Base-by-base conservation (phyloP, 2,329 filamentous ascomycete species). In the Fusarium foetens region DNA sequence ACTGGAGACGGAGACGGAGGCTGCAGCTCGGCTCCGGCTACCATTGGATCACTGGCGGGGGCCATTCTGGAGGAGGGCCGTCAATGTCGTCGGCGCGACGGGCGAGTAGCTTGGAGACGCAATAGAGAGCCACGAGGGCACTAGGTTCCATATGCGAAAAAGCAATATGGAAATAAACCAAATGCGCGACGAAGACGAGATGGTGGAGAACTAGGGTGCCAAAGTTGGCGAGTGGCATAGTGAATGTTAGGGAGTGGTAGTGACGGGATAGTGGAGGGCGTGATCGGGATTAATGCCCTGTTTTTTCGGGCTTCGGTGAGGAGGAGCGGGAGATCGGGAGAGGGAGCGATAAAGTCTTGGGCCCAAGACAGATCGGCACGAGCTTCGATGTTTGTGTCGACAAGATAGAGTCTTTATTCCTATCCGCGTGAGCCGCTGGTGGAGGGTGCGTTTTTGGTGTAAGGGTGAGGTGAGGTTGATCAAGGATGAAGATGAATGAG, bases 81-180 rank as follows among this genome's bases (percentile, higher is more conserved):
- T 86, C 81, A 58, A 85, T 82, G 55, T 85, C 82, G 73, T 88
- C 86, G 8, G 85, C 83, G n/a, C 83, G 80, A 39, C 83, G 82
- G 27, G 81, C 82, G 43, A 86, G 81, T 53, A 88, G 79, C 76
- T 84, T 86, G 25, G 83, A 85, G 61, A 86, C 74, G 61, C 83
- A 84, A 76, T 88, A 88, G 11, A 88, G 80, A 29, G 79, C 76
- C 49, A 87, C 79, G 31, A 88, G 79, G 14, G 84, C 68, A 51
- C 85, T 80, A 21, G 86, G 84, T 66, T 87, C 85, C 58, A 85
- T 83, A 67, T 85, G 81, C 23, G 85, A 81, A 65, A 88, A 81
- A 63, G 85, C 85, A 68, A 86, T 84, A 75, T 83, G 84, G 75
- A 88, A 85, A 77, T 88, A 87, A 68, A 86, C 82, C 60, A 88